Evolutionary conservation across 352 stramenopile species (phyloP).

Genomic region (Globisporangium middletonii): DNA sequence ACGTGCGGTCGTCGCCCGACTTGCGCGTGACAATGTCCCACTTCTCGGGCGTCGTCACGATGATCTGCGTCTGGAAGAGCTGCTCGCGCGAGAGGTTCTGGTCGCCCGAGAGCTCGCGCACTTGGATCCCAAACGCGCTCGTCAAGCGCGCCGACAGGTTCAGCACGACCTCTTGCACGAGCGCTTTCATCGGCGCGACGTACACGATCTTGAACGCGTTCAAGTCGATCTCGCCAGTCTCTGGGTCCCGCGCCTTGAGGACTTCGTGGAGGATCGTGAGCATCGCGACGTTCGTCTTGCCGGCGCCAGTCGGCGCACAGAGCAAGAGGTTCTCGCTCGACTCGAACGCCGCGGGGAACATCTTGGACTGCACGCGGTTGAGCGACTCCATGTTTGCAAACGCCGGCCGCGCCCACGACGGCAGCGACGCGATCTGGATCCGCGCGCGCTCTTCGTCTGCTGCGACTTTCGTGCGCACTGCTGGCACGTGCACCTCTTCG

Average conservation of each 20-base stretch:
- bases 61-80: conserved; percentile 98
- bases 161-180: conserved; percentile 99
- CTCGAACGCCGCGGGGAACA: conserved; percentile 91
- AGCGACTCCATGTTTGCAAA: conserved; percentile 98
- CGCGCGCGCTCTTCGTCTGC: conserved; percentile 67
- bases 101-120: conserved; percentile 98
- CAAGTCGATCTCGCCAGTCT: conserved; percentile 89
- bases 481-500: conserved; percentile 99
- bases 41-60: conserved; percentile 99
- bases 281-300: conserved; percentile 99
- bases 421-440: conserved; percentile 91
- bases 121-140: conserved; percentile 90
- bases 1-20: conserved; percentile 94
- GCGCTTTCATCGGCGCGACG: conserved; percentile 99
- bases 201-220: conserved; percentile 99
- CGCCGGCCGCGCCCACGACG: conserved; percentile 92
- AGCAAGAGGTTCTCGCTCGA: conserved; percentile 97
- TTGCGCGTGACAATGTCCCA: conserved; percentile 99
- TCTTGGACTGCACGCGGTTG: conserved; percentile 98
- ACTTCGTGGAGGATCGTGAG: conserved; percentile 98
- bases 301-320: conserved; percentile 98
- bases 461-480: conserved; percentile 79
- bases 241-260: conserved; percentile 84
- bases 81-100: conserved; percentile 96
- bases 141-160: conserved; percentile 95